Base-by-base conservation (phyloP, 2,329 filamentous ascomycete species). In the Chaetoscypha palmicola region DNA sequence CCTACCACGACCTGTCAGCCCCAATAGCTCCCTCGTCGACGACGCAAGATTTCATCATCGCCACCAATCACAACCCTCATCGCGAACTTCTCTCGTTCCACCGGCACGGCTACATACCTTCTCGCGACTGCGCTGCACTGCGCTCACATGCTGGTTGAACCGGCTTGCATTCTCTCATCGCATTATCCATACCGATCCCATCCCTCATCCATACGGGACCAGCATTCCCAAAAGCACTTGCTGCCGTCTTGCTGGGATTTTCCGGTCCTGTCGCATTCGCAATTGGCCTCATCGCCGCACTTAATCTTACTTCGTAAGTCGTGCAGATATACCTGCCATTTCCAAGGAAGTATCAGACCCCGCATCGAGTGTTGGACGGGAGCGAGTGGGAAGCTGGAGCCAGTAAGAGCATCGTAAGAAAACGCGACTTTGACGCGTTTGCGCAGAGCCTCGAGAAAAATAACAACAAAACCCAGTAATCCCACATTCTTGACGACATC, bases 341-440 rank as follows among this genome's bases (percentile, higher is more conserved):
- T 41, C 19, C 41, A 39, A 45, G 48, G 39, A 40, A 38, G 41
- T 43, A 39, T 45, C 45, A 47, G 48, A 45, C 48, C 48, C 41
- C 48, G 41, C 45, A 5, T 38, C 21, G 28, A 30, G 19, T 8
- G 22, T 28, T 24, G 34, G 37, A 19, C 4, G 17, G 24, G 32
- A 28, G 26, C 17, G 24, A 40, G 41, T 36, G 19, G 36, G 35
- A 38, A 31, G 38, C 39, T 17, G 36, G 35, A 23, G 22, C 37
- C 34, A 47, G 42, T 38, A 19, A 30, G 24, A 32, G 26, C 28
- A 35, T 22, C 34, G 11, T 19, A 23, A 26, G 38, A 33, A 38
- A 26, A 52, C 50, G 48, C 50, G 50, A 51, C 47, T 38, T 40
- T 24, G 24, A 47, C 45, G 45, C 45, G 45, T 39, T 22, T n/a